phyloP scores from a whole-genome alignment of 352 stramenopile species.

The Pythium diclinum region DNA sequence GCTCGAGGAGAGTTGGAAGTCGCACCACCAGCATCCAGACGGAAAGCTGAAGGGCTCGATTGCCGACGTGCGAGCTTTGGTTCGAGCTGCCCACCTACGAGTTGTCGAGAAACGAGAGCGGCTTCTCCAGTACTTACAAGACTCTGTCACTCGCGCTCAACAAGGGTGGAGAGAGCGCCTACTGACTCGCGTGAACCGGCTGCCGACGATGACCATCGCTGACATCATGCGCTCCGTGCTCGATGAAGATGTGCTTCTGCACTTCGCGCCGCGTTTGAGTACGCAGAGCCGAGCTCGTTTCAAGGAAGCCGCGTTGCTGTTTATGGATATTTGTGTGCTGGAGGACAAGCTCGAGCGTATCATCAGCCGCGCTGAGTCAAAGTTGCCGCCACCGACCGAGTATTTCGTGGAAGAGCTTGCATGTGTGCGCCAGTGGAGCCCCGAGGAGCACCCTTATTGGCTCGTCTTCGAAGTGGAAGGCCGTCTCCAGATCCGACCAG shows the following conservation, averaged over 20 bases:
- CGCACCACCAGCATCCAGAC: constrained; percentile 27
- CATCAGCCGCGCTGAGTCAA: constrained; percentile 14
- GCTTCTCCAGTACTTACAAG: background rate
- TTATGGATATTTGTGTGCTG: constrained; percentile 65
- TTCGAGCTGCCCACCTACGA: background rate
- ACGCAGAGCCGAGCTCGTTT: constrained; percentile 17
- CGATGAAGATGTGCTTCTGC: constrained; percentile 33
- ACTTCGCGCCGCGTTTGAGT: constrained; percentile 30
- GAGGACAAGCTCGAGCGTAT: constrained; percentile 67
- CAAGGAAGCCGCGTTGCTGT: constrained; percentile 23
- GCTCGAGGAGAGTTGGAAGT: constrained; percentile 36
- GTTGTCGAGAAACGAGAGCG: background rate
- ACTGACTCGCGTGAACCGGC: constrained; percentile 27
- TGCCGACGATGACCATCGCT: constrained; percentile 26
- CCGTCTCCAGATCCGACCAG: constrained; percentile 67
- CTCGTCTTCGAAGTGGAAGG: constrained; percentile 85
- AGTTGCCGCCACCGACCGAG: constrained; percentile 4
- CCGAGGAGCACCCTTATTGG: constrained; percentile 61
- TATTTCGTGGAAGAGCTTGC: constrained; percentile 9
- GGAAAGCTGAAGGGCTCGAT: constrained; percentile 3
- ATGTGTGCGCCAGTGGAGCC: constrained; percentile 36
- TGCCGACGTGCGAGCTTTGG: background rate
- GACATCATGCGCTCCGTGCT: constrained; percentile 38
- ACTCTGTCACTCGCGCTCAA: background rate
- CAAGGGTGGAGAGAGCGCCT: constrained; percentile 18